Base-by-base conservation (phyloP, 768 basidiomycete species). In the Glaciozyma antarctica region DNA sequence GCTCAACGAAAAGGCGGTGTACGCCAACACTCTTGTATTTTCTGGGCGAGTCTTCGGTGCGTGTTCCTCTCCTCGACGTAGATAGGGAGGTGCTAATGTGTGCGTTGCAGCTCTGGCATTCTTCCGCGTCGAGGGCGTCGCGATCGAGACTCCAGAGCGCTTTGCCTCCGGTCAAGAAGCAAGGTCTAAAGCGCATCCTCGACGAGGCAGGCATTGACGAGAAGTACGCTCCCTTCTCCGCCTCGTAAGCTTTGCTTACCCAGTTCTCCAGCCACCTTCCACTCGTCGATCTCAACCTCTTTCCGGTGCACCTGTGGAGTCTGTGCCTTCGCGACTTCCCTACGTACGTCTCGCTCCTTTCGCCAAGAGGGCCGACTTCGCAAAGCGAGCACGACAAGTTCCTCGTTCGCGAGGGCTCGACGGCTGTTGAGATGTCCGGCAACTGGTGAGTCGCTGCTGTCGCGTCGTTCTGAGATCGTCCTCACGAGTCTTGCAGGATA, bases 1-100 rank as follows among this genome's bases (percentile, higher is more conserved):
- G 70, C 74, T 80, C 1, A 78, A 78, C 17, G 77, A 77, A 49
- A 79, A 79, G 61, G 78, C 73, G 38, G 78, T 80, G 28, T 80
- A 78, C 71, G 78, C 79, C 62, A 80, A 80, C 59, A 79, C 78
- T 13, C 73, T 80, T 38, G 69, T 77, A 26, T 80, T 80, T 68
- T 75, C 77, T 12, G 78, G 79, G 0, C 68, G 76, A 61, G 68
- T 79, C 73, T 72, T 78, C 62, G 75, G 77, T 77, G 48, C 64
- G 77, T 64, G 16, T 5, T 15, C 21, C 3, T 30, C 38, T n/a
- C 22, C n/a, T 53, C 34, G 34, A 78, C 72, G 78, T 79, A 61
- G 79, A 79, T 56, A 79, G 77, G 19, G 73, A 79, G 38, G 68
- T 77, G 30, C 79, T 80, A 68, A 75, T 12, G 78, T 79, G 0